These are phyloP conservation scores for Blastomyces gilchristii DNA, from an alignment of 2,329 filamentous ascomycete genomes.

Conservation along the genomic window DNA sequence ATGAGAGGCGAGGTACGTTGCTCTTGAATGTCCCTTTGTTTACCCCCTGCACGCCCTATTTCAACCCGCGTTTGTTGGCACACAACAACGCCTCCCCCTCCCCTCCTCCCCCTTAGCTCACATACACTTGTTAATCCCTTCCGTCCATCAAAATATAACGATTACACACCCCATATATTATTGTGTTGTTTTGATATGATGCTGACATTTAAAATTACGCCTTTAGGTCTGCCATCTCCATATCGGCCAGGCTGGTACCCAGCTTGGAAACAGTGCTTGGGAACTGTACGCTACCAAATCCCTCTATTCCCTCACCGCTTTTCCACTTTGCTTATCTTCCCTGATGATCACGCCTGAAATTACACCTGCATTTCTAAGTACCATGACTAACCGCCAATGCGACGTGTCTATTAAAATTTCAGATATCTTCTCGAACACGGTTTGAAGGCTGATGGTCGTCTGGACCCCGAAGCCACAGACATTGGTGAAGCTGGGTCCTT, in stretches of 20 bases:
- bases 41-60: slow-evolving; percentile 17
- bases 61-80: background rate
- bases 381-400: slow-evolving; percentile 1
- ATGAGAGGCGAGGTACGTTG: slow-evolving; percentile 31
- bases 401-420: slow-evolving; percentile 1
- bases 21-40: slow-evolving; percentile 13
- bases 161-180: background rate
- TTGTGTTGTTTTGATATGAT: background rate
- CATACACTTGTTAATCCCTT: slow-evolving; percentile 6
- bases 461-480: slow-evolving; percentile 46
- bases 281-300: slow-evolving; percentile 47
- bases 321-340: slow-evolving; percentile 4
- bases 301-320: slow-evolving; percentile 13
- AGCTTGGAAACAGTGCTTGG: slow-evolving; percentile 60
- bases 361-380: background rate
- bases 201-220: slow-evolving; percentile 6
- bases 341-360: background rate
- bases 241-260: slow-evolving; percentile 57
- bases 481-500: slow-evolving; percentile 47
- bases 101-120: background rate
- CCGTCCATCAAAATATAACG: slow-evolving; percentile 7
- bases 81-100: slow-evolving; percentile 6
- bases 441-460: slow-evolving; percentile 49
- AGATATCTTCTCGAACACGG: slow-evolving; percentile 60
- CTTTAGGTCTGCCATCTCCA: slow-evolving; percentile 54